phyloP scores from a whole-genome alignment of 139 green algal genomes.

The Chlorella ohadii region DNA sequence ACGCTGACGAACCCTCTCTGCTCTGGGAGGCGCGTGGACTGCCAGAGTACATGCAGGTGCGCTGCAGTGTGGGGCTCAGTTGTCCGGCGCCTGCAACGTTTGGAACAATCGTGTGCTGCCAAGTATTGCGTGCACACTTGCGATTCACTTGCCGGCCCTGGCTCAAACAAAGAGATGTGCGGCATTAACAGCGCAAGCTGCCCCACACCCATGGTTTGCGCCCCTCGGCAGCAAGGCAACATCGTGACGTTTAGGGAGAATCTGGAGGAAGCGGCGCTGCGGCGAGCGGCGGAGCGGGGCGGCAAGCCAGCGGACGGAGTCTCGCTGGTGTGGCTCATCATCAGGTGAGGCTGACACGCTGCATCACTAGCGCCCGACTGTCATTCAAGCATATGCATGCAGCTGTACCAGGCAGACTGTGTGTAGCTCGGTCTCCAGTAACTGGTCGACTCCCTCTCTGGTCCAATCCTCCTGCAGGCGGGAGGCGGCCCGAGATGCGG shows the following conservation, averaged over 20 bases:
- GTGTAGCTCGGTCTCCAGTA: no score
- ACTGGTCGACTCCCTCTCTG: no score
- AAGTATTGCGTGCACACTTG: not conserved
- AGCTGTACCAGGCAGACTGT: no score
- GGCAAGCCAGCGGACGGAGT: not conserved
- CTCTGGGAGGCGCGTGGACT: not conserved
- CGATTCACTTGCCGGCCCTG: no score
- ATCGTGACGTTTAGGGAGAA: not conserved
- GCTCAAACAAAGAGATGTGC: no score
- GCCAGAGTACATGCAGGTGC: not conserved
- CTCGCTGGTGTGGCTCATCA: not conserved
- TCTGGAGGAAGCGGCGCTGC: not conserved
- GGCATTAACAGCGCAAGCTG: no score
- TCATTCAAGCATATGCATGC: no score
- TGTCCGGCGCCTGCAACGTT: no score
- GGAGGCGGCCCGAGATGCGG: constrained; percentile 55
- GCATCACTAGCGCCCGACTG: not conserved
- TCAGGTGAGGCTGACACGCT: not conserved
- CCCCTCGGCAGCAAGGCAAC: not conserved
- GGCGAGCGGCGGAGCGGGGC: not conserved
- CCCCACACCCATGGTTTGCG: no score
- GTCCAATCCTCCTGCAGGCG: not conserved
- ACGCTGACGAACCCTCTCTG: no score
- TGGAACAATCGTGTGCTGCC: no score
- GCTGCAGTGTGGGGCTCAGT: not conserved